Conservation (phyloP, 768 basidiomycete species). For the Lactarius akahatsu region DNA sequence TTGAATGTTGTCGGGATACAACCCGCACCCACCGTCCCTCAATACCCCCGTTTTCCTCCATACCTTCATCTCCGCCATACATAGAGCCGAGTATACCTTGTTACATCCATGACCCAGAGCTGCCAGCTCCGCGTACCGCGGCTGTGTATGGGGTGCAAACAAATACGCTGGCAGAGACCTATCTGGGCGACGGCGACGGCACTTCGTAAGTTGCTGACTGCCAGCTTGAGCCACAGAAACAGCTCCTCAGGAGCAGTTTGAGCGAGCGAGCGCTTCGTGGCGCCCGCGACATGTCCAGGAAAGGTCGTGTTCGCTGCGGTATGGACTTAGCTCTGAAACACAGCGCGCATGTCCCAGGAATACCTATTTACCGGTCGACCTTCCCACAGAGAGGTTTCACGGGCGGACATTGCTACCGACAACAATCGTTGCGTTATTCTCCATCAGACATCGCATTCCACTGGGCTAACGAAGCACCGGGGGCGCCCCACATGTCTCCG, state of each 20-base stretch:
- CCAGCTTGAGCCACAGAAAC: not conserved
- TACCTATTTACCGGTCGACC: not conserved
- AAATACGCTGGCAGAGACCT: not conserved
- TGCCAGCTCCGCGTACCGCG: too few species aligned
- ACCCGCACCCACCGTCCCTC: not conserved
- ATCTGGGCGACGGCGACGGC: not conserved
- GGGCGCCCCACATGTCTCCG: not conserved
- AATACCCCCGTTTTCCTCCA: not conserved
- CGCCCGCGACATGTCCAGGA: not conserved
- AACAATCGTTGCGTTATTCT: not conserved
- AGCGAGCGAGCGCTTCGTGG: not conserved
- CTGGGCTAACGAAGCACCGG: not conserved
- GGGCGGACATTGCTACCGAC: not conserved
- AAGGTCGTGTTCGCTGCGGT: too few species aligned
- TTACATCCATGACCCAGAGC: not conserved
- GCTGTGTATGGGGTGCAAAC: too few species aligned
- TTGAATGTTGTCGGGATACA: too few species aligned
- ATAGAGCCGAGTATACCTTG: not conserved
- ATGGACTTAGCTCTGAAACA: not conserved
- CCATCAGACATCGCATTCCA: not conserved
- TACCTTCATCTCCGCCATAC: not conserved
- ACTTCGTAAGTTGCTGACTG: not conserved
- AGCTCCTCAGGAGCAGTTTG: not conserved
- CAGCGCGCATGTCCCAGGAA: not conserved
- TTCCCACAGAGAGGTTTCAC: not conserved